Percentiles rank a stretch among this genome's conserved stretches.
These are phyloP conservation scores for Helianthus tuberosus DNA, from an alignment of 129 eudicot species.

Conservation along the genomic window DNA sequence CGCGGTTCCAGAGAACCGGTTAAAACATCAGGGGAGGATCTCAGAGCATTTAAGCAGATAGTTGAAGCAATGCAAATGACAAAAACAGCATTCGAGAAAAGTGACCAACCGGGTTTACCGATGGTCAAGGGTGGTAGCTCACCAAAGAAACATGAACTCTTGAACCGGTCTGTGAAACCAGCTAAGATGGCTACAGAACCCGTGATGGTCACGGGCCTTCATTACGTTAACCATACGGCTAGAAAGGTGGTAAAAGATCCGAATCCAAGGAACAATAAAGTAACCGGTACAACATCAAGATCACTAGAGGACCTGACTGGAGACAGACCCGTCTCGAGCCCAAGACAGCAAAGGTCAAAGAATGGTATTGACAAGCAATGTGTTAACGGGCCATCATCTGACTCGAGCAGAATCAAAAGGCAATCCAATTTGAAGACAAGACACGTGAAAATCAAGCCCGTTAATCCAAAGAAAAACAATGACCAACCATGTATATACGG, in stretches of 20 bases:
- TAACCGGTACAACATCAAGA: conserved; percentile 25
- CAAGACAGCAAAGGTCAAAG: conserved; percentile 44
- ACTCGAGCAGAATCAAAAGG: conserved; percentile 30
- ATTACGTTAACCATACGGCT: conserved; percentile 21
- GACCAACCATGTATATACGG: conserved; percentile 40
- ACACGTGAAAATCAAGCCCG: conserved; percentile 31
- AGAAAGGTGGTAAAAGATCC: conserved; percentile 31
- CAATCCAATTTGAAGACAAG: conserved; percentile 37
- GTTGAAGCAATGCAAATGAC: conserved; percentile 82
- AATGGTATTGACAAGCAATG: conserved; percentile 41
- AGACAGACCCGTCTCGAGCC: conserved; percentile 31
- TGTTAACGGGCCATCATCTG: conserved; percentile 31
- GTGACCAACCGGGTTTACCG: conserved; percentile 32
- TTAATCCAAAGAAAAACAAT: conserved; percentile 32
- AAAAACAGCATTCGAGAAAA: conserved; percentile 36
- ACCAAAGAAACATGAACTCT: conserved; percentile 37
- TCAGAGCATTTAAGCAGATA: conserved; percentile 87
- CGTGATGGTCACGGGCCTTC: conserved; percentile 25
- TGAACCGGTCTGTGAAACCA: conserved; percentile 36
- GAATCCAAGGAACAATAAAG: conserved; percentile 32
- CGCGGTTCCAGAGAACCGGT: conserved; percentile 41
- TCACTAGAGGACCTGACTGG: conserved; percentile 3
- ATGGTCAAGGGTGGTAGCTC: conserved; percentile 38
- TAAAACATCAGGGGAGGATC: conserved; percentile 79
- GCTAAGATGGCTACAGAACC: conserved; percentile 35